phyloP scores from a whole-genome alignment of 1,284 basidiomycete genomes.

The Trametes polyzona region DNA sequence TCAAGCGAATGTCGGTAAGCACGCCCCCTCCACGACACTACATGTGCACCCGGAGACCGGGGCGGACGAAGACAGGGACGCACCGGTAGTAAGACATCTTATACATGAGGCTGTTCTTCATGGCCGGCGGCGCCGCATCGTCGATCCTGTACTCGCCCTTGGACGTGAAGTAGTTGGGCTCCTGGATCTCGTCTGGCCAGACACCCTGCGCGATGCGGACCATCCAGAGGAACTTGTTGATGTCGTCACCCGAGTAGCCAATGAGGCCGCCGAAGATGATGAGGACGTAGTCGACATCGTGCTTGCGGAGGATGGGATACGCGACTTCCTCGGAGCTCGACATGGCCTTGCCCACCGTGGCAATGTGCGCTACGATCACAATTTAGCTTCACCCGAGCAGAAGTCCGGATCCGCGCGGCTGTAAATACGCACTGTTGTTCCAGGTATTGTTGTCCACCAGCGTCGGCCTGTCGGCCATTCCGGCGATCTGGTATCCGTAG shows the following conservation, averaged over 20 bases:
- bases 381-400: conserved; percentile 8
- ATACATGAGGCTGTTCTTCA: conserved; percentile 98
- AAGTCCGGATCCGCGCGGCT: not conserved
- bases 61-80: too few relatives aligned
- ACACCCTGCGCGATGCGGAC: conserved; percentile 97
- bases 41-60: not conserved
- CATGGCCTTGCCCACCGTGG: conserved; percentile 98
- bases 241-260: conserved; percentile 98
- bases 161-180: conserved; percentile 93
- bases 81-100: conserved; percentile 97
- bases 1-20: conserved; percentile 15
- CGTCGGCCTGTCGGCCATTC: conserved; percentile 97
- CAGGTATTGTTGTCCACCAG: conserved; percentile 99
- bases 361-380: conserved; percentile 76
- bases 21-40: conserved; percentile 4
- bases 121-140: conserved; percentile 83
- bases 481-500: conserved; percentile 99
- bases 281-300: conserved; percentile 98
- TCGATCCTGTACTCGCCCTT: conserved; percentile 95
- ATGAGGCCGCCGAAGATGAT: conserved; percentile 97
- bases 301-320: conserved; percentile 95
- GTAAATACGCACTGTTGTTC: conserved; percentile 92
- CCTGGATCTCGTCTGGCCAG: conserved; percentile 98
- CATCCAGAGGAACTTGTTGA: conserved; percentile 99
- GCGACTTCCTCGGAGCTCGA: conserved; percentile 92